Evolutionary conservation across 179 eudicot species (phyloP).

Genomic region (Beta corolliflora): DNA sequence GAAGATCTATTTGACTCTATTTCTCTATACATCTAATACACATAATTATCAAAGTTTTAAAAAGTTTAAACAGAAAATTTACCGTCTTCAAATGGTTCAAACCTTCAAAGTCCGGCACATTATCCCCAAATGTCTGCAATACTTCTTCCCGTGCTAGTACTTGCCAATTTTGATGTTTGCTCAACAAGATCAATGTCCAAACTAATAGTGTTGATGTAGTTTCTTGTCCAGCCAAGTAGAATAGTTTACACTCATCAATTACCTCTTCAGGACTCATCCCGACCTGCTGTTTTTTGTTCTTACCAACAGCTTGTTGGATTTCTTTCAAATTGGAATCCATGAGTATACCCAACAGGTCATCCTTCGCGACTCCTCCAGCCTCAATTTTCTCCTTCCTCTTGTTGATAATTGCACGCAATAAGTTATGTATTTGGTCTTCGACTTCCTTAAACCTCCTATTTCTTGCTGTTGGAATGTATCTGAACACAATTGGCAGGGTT

Average conservation of each 20-base stretch:
- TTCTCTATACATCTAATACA: not conserved
- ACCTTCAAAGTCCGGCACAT: conserved; percentile 32
- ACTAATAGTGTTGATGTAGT: conserved; percentile 25
- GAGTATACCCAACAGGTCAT: conserved; percentile 30
- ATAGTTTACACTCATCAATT: conserved; percentile 33
- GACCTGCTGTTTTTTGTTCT: not conserved
- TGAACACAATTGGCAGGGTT: too few relatives aligned
- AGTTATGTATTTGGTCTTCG: not conserved
- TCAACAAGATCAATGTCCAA: conserved; percentile 29
- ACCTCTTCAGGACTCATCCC: conserved; percentile 31
- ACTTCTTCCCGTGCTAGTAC: conserved; percentile 30
- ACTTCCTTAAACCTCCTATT: not conserved
- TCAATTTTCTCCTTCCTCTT: conserved; percentile 28
- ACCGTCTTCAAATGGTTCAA: conserved; percentile 33
- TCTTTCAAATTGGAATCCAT: conserved; percentile 23
- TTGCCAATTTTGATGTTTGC: conserved; percentile 36
- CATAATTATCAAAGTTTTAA: not conserved
- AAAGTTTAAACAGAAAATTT: conserved; percentile 10
- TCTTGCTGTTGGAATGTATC: not conserved
- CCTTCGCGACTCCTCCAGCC: not conserved
- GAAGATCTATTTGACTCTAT: too few relatives aligned
- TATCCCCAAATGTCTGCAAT: conserved; percentile 26
- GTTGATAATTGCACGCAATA: conserved; percentile 15
- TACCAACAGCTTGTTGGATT: not conserved
- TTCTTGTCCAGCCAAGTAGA: conserved; percentile 34